Base-by-base conservation (phyloP, 768 basidiomycete genomes). In the Pleurotus tuoliensis region DNA sequence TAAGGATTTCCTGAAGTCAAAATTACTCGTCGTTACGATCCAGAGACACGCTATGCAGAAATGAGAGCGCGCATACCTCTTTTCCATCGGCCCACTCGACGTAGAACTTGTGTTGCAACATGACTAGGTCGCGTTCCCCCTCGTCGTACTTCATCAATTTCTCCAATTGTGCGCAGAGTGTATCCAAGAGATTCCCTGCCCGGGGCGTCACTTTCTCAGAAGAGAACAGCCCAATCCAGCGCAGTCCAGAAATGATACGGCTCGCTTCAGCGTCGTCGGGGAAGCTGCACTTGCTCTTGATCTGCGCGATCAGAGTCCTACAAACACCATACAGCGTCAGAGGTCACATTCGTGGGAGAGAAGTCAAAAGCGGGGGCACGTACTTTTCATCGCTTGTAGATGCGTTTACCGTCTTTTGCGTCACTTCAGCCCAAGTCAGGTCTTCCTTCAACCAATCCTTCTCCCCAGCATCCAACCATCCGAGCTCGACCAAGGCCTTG, bases 91-190 rank as follows among this genome's bases (percentile, higher is more conserved):
- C 78, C 82, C 89, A 90, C 68, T 94, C 87, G 38, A 98, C 87
- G 63, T 92, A 74, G 68, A 99, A 98, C 77, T 95, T 96, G 82
- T 99, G 96, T 74, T 98, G 96, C 54, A 99, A 84, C 87, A 98
- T 92, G 58, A 99, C 92, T 59, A 98, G 83, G 71, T 99, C 96
- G 9, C 92, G 87, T 73, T 98, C 94, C 60, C 92, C 92, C 47
- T 78, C 73, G 60, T 87, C 90, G 73, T 96, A 98, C 71, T 86
- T 82, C 92, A 98, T 97, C 69, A 96, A 81, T 58, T 78, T 83
- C 78, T 99, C 95, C 48, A 99, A 82, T 18, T 81, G 86, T 2
- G 83, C 91, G 69, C 95, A 97, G 58, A 99, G 87, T 3, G 97
- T 95, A 73, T 97, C 94, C 61, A 99, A 84, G 62, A 96, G 80